A percentile compares a stretch with the other conserved stretches of the same genome.
Conservation (phyloP, 2,329 filamentous ascomycete genomes). For the Colletotrichum noveboracense region DNA sequence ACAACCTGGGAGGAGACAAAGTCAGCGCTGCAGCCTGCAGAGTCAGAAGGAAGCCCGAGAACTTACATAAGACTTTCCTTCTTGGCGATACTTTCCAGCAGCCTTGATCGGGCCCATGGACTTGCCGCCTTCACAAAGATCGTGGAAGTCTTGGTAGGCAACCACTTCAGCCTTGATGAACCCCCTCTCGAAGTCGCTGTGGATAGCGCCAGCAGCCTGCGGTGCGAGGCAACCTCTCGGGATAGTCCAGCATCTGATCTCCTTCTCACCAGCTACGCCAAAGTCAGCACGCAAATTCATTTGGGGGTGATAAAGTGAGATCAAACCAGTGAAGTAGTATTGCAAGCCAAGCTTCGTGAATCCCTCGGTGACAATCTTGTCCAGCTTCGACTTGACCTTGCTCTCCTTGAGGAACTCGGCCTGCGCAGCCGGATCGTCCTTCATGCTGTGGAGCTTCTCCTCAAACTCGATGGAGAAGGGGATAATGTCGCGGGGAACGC, state of each 20-base stretch:
- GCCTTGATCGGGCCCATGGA: slow-evolving; percentile 51
- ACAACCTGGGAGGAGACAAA: slow-evolving; percentile 32
- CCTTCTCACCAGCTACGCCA: slow-evolving; percentile 44
- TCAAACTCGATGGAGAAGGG: slow-evolving; percentile 51
- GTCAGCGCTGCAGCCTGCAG: slow-evolving; percentile 29
- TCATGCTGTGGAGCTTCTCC: slow-evolving; percentile 44
- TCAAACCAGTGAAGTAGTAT: slow-evolving; percentile 47
- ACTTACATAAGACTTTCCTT: slow-evolving; percentile 48
- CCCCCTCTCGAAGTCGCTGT: slow-evolving; percentile 47
- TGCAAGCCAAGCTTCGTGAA: slow-evolving; percentile 49
- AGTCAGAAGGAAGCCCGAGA: too few species aligned
- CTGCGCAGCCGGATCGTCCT: slow-evolving; percentile 38
- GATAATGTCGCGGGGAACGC: slow-evolving; percentile 43
- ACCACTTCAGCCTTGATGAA: slow-evolving; percentile 53
- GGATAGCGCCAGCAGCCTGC: slow-evolving; percentile 46
- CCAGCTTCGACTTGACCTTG: slow-evolving; percentile 45
- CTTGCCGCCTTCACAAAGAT: slow-evolving; percentile 46
- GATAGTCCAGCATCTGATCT: slow-evolving; percentile 50
- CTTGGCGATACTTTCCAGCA: slow-evolving; percentile 49
- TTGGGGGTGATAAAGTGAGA: background rate
- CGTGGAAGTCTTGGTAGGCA: slow-evolving; percentile 48
- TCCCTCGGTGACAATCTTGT: slow-evolving; percentile 49
- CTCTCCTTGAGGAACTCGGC: slow-evolving; percentile 41
- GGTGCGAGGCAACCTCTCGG: slow-evolving; percentile 41
- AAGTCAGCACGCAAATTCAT: background rate